Conservation (phyloP, 768 basidiomycete genomes). For the Tulasnella sp. region DNA sequence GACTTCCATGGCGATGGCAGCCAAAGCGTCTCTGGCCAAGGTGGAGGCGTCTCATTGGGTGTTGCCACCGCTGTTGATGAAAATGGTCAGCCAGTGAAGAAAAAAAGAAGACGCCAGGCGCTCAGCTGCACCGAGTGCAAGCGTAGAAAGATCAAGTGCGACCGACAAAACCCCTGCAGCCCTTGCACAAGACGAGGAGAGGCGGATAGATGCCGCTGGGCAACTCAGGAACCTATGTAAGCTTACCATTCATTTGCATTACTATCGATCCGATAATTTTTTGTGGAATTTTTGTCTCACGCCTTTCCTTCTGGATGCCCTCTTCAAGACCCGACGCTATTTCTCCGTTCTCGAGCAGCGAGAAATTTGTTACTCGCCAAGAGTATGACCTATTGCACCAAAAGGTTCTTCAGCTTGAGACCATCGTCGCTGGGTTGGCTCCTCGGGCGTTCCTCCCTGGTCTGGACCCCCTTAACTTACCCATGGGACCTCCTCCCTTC, state of each 20-base stretch:
- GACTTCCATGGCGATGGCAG: constrained; percentile 5
- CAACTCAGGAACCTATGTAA: constrained; percentile 72
- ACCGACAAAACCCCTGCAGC: constrained; percentile 74
- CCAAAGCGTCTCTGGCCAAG: neutral
- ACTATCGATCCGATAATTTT: neutral
- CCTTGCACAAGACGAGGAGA: constrained; percentile 76
- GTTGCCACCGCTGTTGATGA: constrained; percentile 10
- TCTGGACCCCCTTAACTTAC: constrained; percentile 12
- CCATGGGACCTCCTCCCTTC: constrained; percentile 10
- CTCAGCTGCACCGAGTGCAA: constrained; percentile 85
- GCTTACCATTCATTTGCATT: constrained; percentile 26
- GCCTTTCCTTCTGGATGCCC: constrained; percentile 1
- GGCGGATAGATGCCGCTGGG: constrained; percentile 74
- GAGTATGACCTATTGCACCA: constrained; percentile 71
- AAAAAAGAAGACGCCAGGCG: constrained; percentile 74
- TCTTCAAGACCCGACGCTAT: neutral
- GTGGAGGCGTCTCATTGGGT: neutral
- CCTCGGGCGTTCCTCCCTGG: constrained; percentile 23
- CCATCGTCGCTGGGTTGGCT: constrained; percentile 41
- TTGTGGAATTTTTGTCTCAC: constrained; percentile 11
- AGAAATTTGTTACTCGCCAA: constrained; percentile 70
- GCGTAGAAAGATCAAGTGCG: constrained; percentile 80
- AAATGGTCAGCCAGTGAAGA: constrained; percentile 44
- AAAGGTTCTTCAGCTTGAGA: constrained; percentile 55
- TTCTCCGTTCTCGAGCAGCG: constrained; percentile 37